A percentile compares a stretch with the other conserved stretches of the same genome.
phyloP scores from a whole-genome alignment of 2,329 filamentous ascomycete species.

The Pseudocercospora macadamiae region DNA sequence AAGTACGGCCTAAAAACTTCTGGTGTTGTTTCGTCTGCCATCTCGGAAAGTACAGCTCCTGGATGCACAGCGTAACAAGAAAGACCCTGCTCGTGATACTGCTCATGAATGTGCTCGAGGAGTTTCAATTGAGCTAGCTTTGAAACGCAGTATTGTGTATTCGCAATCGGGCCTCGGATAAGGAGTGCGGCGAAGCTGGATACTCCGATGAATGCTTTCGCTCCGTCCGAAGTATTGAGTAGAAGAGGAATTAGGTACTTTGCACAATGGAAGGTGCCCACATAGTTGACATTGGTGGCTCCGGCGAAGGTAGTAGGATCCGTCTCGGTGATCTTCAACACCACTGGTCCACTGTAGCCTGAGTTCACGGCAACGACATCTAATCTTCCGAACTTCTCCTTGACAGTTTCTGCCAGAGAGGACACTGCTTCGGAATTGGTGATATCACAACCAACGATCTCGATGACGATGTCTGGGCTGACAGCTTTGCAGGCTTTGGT shows the following conservation, averaged over 20 bases:
- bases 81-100: constrained; percentile 36
- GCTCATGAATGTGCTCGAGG: constrained; percentile 44
- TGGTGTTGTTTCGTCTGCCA: constrained; percentile 41
- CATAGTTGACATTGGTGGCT: constrained; percentile 33
- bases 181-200: constrained; percentile 38
- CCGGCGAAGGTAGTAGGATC: constrained; percentile 29
- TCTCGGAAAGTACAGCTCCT: constrained; percentile 42
- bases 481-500: constrained; percentile 31
- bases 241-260: constrained; percentile 35
- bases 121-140: constrained; percentile 44
- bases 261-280: constrained; percentile 34
- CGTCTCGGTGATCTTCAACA: constrained; percentile 27
- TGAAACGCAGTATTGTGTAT: constrained; percentile 42
- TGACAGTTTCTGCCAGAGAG: constrained; percentile 22
- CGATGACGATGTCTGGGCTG: constrained; percentile 31
- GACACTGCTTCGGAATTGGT: constrained; percentile 24
- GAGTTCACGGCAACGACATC: constrained; percentile 35
- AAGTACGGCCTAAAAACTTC: constrained; percentile 28
- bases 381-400: constrained; percentile 26
- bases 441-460: constrained; percentile 35
- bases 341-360: constrained; percentile 29
- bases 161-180: constrained; percentile 44
- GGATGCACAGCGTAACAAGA: constrained; percentile 41
- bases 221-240: constrained; percentile 22
- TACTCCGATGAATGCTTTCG: constrained; percentile 41